These are phyloP conservation scores for Candida sp. DNA, from an alignment of 1,139 yeast species.

Conservation along the genomic window DNA sequence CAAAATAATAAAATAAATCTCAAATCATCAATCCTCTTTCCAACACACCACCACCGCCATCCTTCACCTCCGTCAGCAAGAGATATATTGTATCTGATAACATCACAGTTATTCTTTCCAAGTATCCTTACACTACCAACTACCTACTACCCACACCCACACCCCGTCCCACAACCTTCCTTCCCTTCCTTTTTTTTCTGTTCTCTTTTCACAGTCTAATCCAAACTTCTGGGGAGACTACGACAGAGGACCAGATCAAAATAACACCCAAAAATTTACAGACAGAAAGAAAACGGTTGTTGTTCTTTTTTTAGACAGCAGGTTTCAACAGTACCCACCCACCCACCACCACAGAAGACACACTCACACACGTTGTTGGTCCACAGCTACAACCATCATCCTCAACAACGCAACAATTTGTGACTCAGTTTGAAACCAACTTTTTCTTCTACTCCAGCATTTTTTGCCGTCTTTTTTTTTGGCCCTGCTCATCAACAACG, in stretches of 20 bases:
- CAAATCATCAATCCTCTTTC: background rate
- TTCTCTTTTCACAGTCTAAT: background rate
- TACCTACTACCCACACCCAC: no score
- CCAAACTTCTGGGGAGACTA: no score
- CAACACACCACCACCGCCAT: background rate
- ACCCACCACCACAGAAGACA: background rate
- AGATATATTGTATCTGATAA: background rate
- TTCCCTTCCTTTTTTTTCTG: background rate
- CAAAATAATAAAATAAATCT: background rate
- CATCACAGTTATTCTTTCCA: background rate
- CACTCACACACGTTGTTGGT: background rate
- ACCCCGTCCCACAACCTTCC: background rate
- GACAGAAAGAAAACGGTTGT: background rate
- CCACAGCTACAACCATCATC: background rate
- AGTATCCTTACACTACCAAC: background rate
- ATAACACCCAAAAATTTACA: background rate
- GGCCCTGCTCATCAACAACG: constrained; percentile 3
- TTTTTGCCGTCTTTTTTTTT: background rate
- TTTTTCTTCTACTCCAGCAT: background rate
- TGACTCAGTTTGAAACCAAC: background rate
- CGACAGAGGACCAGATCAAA: background rate
- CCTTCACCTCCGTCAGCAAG: background rate
- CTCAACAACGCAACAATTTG: background rate
- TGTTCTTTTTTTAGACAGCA: background rate
- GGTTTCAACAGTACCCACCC: background rate